Base-by-base conservation (phyloP, 2,329 filamentous ascomycete species). In the Neodidymelliopsis sp. region DNA sequence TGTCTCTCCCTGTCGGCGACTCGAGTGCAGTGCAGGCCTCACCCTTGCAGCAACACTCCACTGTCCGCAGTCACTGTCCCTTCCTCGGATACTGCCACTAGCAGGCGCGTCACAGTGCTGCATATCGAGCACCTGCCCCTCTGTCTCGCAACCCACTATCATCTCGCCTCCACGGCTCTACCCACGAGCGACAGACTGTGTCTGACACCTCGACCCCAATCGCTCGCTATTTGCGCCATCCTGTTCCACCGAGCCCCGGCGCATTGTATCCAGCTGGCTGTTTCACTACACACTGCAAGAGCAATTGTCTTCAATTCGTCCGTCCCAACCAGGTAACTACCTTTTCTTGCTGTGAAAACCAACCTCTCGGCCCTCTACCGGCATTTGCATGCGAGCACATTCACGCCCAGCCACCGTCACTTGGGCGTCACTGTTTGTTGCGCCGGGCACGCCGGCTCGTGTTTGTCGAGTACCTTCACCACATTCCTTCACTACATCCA, bases 1-100 rank as follows among this genome's bases (percentile, higher is more conserved):
- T 34, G 37, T 39, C 57, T 49, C 59, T 58, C 60, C 64, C 59
- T 63, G 44, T 20, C 45, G 28, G 20, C 47, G 40, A 50, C 29
- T 34, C 24, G 23, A 44, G 20, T 38, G 40, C 62, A 44, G 20
- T 38, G 40, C 62, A 65, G 54, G 63, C 59, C 57, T 59, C 51
- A 65, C 60, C 67, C 69, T 71, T 68, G 67, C 64, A 60, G 55
- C 31, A 54, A 41, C n/a, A n/a, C n/a, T n/a, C n/a, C n/a, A n/a
- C n/a, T n/a, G 28, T 22, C 40, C 47, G 40, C 47, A 30, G 40
- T 40, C 47, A 44, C 47, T 24, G 40, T 40, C 57, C 56, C 43
- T 58, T 53, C 59, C 53, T 50, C 54, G 46, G 46, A 40, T 35
- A 56, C 49, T 41, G 38, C 35, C 47, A 46, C 51, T 57, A 56